phyloP scores from a whole-genome alignment of 371 early-diverging fungal genomes.

The Mortierella sp. region DNA sequence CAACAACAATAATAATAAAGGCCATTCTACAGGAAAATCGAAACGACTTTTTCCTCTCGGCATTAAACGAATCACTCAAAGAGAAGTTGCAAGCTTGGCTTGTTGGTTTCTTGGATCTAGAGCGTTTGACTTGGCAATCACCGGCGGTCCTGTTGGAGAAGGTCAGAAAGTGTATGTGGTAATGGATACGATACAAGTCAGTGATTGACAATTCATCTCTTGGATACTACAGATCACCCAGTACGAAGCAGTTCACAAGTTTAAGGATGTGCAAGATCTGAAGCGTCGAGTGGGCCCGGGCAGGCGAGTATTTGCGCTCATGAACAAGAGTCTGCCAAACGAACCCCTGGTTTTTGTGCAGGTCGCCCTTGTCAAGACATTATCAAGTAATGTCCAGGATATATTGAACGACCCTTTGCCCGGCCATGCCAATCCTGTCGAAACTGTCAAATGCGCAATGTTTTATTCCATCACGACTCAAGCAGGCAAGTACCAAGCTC shows the following conservation, averaged over 20 bases:
- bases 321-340: slow-evolving; percentile 73
- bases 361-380: slow-evolving; percentile 72
- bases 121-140: slow-evolving; percentile 82
- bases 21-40: slow-evolving; percentile 31
- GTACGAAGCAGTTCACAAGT: slow-evolving; percentile 89
- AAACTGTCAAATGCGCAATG: slow-evolving; percentile 71
- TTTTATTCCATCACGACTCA: slow-evolving; percentile 93
- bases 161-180: too few relatives aligned
- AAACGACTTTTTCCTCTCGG: slow-evolving; percentile 53
- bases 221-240: slow-evolving; percentile 64
- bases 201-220: too few relatives aligned
- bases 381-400: slow-evolving; percentile 67
- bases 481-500: slow-evolving; percentile 57
- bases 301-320: slow-evolving; percentile 83
- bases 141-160: slow-evolving; percentile 83
- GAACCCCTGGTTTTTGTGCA: slow-evolving; percentile 89
- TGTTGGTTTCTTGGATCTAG: slow-evolving; percentile 75
- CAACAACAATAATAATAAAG: too few relatives aligned
- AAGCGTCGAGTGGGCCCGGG: slow-evolving; percentile 85
- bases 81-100: slow-evolving; percentile 73
- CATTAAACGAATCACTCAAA: slow-evolving; percentile 71
- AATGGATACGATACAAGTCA: too few relatives aligned
- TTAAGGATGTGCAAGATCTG: slow-evolving; percentile 78
- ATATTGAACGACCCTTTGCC: slow-evolving; percentile 72
- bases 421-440: slow-evolving; percentile 25